Evolutionary conservation across 169 alveolate species (phyloP).

Genomic region (Plasmodium malariae): DNA sequence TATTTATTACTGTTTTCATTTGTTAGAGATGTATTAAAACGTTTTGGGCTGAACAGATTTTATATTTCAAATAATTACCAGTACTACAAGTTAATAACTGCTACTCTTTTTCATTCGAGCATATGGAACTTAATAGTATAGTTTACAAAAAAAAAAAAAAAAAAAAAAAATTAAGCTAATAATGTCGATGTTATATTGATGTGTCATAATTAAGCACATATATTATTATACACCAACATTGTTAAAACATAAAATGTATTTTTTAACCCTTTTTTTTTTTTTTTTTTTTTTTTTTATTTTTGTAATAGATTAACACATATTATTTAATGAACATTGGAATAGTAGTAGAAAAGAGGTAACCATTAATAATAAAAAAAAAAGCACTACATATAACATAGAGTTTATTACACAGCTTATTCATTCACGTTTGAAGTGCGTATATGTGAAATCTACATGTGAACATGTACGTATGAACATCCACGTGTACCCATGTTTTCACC

Average conservation of each 20-base stretch:
- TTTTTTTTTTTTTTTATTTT: background rate
- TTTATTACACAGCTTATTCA: background rate
- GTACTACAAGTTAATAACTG: slow-evolving; percentile 29
- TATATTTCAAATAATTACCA: slow-evolving; percentile 27
- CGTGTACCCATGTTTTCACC: background rate
- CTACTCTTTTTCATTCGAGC: slow-evolving; percentile 36
- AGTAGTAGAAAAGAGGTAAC: slow-evolving; percentile 39
- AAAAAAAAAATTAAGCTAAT: background rate
- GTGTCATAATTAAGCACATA: background rate
- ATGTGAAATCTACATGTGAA: background rate
- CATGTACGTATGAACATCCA: background rate
- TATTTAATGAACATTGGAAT: slow-evolving; percentile 58
- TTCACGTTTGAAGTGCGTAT: too few relatives aligned
- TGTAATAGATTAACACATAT: slow-evolving; percentile 41
- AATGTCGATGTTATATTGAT: background rate
- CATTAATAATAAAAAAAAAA: background rate
- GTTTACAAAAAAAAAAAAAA: background rate
- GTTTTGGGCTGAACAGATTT: slow-evolving; percentile 16
- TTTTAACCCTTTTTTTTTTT: background rate
- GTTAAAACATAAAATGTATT: background rate
- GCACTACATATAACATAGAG: background rate
- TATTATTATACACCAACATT: background rate
- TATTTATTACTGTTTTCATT: too few relatives aligned
- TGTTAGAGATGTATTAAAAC: slow-evolving; percentile 27
- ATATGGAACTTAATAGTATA: slow-evolving; percentile 47